Conservation (phyloP, 1,139 yeast species). For the Debaryomyces coudertii region DNA sequence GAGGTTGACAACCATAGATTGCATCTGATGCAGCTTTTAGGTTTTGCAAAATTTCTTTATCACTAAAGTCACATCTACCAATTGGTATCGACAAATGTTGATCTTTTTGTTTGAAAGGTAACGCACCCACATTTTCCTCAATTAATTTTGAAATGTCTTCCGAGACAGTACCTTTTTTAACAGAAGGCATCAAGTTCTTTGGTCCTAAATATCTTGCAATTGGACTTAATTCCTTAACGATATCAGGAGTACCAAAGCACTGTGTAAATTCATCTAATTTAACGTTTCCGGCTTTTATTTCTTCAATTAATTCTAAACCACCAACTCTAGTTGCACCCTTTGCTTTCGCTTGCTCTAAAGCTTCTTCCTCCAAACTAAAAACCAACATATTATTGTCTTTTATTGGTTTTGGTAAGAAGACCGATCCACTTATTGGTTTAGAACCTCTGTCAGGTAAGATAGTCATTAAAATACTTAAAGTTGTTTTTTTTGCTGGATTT, state of each 20-base stretch:
- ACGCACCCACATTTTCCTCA: slow-evolving; percentile 61
- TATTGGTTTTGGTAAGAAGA: slow-evolving; percentile 75
- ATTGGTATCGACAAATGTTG: slow-evolving; percentile 67
- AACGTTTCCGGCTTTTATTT: slow-evolving; percentile 57
- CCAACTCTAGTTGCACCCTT: slow-evolving; percentile 69
- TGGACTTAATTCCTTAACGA: slow-evolving; percentile 59
- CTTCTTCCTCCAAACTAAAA: slow-evolving; percentile 61
- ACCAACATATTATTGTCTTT: slow-evolving; percentile 67
- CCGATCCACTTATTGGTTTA: slow-evolving; percentile 72
- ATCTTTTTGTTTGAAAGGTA: slow-evolving; percentile 72
- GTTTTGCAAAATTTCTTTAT: slow-evolving; percentile 73
- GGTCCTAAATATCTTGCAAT: slow-evolving; percentile 86
- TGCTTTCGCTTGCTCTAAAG: slow-evolving; percentile 53
- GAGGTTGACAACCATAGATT: slow-evolving; percentile 58
- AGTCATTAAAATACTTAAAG: slow-evolving; percentile 65
- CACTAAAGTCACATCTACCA: slow-evolving; percentile 80
- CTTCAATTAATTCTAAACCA: slow-evolving; percentile 68
- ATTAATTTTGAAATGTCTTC: slow-evolving; percentile 62
- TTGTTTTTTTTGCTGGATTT: slow-evolving; percentile 66
- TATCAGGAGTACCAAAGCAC: slow-evolving; percentile 85
- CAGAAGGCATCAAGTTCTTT: slow-evolving; percentile 84
- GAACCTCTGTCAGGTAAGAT: slow-evolving; percentile 83
- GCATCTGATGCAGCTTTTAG: slow-evolving; percentile 71
- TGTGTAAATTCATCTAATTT: slow-evolving; percentile 66
- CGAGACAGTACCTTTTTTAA: slow-evolving; percentile 84